A percentile compares a stretch with the other conserved stretches of the same genome.
Conservation (phyloP, 441 rosid genomes). For the Brassica balearica region DNA sequence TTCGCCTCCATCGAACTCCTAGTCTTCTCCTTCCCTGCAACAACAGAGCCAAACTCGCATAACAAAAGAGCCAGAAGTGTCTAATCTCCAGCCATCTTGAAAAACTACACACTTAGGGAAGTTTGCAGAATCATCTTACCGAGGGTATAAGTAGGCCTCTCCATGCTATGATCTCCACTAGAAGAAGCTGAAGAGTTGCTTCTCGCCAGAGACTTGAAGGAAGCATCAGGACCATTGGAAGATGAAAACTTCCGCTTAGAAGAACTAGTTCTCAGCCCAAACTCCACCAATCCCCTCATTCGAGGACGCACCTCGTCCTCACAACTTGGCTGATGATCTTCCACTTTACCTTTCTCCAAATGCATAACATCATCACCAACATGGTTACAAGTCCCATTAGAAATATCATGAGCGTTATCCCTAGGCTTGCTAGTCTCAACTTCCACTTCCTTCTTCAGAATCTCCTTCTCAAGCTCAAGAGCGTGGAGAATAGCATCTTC, state of each 20-base stretch:
- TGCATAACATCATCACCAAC: conserved; percentile 29
- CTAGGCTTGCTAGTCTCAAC: conserved; percentile 43
- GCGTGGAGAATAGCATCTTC: conserved; percentile 99
- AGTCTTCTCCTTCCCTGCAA: conserved; percentile 65
- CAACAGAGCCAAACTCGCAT: conserved; percentile 40
- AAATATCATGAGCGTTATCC: conserved; percentile 46
- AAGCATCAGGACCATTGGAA: conserved; percentile 51
- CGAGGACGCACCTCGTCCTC: conserved; percentile 70
- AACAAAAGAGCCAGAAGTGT: conserved; percentile 27
- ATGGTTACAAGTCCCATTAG: conserved; percentile 42
- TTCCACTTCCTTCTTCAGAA: conserved; percentile 64
- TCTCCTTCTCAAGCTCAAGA: conserved; percentile 91
- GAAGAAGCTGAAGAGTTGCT: conserved; percentile 55
- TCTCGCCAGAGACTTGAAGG: conserved; percentile 51
- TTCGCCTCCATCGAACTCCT: conserved; percentile 60
- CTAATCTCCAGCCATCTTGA: conserved; percentile 39
- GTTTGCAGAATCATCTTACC: conserved; percentile 58
- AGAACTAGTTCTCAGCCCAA: conserved; percentile 66
- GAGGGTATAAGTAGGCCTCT: conserved; percentile 50
- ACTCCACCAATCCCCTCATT: conserved; percentile 90
- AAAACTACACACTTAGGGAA: conserved; percentile 15
- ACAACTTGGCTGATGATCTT: conserved; percentile 50
- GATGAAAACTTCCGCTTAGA: conserved; percentile 62
- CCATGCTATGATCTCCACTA: conserved; percentile 54
- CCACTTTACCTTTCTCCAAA: conserved; percentile 56